Percentiles rank a stretch among this genome's conserved stretches.
Conservation (phyloP, 257 asterid species). For the Scutellaria galericulata region DNA sequence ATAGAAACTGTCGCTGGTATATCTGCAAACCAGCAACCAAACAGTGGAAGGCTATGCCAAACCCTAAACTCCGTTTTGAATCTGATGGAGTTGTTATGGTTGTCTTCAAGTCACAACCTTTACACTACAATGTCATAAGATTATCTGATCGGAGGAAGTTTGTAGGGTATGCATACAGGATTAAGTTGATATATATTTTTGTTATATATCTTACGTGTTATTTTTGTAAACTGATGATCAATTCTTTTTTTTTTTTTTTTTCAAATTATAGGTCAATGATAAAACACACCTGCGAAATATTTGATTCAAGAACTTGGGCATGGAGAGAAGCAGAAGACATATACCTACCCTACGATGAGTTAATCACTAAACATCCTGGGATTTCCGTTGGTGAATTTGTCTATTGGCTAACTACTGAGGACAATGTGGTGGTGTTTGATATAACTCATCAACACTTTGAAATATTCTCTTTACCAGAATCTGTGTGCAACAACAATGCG, state of each 20-base stretch:
- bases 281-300: slow-evolving; percentile 26
- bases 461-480: slow-evolving; percentile 13
- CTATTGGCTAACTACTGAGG: slow-evolving; percentile 10
- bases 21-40: slow-evolving; percentile 38
- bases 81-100: slow-evolving; percentile 10
- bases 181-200: background rate
- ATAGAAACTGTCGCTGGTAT: background rate
- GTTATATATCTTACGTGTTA: background rate
- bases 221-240: no score
- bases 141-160: background rate
- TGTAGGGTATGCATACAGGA: background rate
- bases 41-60: slow-evolving; percentile 40
- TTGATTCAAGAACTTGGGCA: slow-evolving; percentile 34
- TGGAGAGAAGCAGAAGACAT: slow-evolving; percentile 27
- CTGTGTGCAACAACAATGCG: background rate
- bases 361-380: accelerated
- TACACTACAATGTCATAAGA: slow-evolving; percentile 38
- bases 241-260: no score
- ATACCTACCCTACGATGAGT: background rate
- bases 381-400: background rate
- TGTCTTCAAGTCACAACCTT: slow-evolving; percentile 25
- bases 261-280: no score
- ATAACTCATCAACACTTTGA: background rate
- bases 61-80: background rate
- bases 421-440: slow-evolving; percentile 24